Percentiles rank a stretch among this genome's conserved stretches.
phyloP scores from a whole-genome alignment of 768 basidiomycete species.

The Gloeostereum incarnatum region DNA sequence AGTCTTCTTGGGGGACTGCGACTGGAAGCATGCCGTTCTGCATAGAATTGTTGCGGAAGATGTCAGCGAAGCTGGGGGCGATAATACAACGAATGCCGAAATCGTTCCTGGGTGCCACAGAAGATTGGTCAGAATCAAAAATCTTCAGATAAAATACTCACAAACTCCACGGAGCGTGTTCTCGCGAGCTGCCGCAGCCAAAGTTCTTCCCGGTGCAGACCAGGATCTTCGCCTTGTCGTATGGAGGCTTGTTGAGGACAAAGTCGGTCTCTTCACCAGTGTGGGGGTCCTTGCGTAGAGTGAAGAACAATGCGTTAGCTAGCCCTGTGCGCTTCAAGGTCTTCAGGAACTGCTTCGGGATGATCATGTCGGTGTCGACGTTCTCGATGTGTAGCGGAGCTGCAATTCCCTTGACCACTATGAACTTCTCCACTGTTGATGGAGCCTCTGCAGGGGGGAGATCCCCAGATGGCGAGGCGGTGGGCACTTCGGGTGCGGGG shows the following conservation, averaged over 20 bases:
- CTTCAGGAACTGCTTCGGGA: conserved; percentile 91
- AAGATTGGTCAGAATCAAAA: conserved; percentile 4
- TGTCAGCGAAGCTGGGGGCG: conserved; percentile 86
- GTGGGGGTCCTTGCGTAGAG: conserved; percentile 68
- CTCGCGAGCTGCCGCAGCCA: conserved; percentile 84
- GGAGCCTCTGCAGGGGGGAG: conserved; percentile 33
- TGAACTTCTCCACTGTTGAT: conserved; percentile 53
- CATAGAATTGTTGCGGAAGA: conserved; percentile 85
- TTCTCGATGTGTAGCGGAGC: conserved; percentile 78
- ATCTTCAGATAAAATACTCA: conserved; percentile 24
- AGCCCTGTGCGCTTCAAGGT: conserved; percentile 87
- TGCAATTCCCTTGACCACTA: conserved; percentile 60
- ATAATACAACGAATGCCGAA: conserved; percentile 87
- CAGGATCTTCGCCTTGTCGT: conserved; percentile 66
- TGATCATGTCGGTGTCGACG: conserved; percentile 91
- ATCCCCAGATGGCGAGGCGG: conserved; percentile 20
- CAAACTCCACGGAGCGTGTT: conserved; percentile 88
- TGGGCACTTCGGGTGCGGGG: conserved; percentile 33
- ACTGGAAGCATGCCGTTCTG: conserved; percentile 91
- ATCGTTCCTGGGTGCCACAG: conserved; percentile 58
- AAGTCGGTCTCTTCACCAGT: conserved; percentile 81
- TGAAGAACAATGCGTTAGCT: conserved; percentile 73
- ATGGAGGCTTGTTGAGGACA: conserved; percentile 74
- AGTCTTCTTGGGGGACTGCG: conserved; percentile 57
- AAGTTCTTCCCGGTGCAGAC: conserved; percentile 86